Evolutionary conservation across 306 rosid species (phyloP).

Genomic region (Crotalaria pallida): DNA sequence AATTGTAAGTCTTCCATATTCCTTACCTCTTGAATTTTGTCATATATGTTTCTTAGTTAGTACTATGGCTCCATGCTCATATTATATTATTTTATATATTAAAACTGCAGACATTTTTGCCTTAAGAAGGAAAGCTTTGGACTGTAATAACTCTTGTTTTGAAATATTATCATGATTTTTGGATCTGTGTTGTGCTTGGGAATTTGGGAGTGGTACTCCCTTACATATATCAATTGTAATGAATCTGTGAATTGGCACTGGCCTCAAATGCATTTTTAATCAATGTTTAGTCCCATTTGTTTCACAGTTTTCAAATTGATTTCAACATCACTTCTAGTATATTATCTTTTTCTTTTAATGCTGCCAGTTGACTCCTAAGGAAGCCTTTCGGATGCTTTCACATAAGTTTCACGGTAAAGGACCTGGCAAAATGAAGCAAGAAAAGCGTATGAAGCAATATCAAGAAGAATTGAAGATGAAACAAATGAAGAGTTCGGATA

Average conservation of each 20-base stretch:
- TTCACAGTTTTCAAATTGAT: constrained; percentile 10
- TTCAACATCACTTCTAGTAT: background rate
- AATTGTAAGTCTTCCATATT: constrained; percentile 58
- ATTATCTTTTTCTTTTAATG: constrained; percentile 19
- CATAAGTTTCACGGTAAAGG: constrained; percentile 94
- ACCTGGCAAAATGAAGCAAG: constrained; percentile 97
- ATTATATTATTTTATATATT: background rate
- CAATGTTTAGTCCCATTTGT: background rate
- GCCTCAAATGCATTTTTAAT: constrained; percentile 8
- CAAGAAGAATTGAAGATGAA: constrained; percentile 84
- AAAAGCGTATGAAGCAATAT: constrained; percentile 86
- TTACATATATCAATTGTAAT: background rate
- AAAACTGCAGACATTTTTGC: constrained; percentile 15
- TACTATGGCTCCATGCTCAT: background rate
- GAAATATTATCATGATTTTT: background rate
- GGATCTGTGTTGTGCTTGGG: background rate
- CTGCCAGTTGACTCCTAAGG: constrained; percentile 90
- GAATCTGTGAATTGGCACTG: background rate
- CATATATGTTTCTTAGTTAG: background rate
- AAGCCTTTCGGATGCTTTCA: constrained; percentile 70
- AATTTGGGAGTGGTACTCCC: background rate
- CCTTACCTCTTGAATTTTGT: background rate
- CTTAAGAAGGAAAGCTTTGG: background rate
- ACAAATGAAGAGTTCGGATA: constrained; percentile 90
- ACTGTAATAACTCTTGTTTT: too few relatives aligned